Base-by-base conservation (phyloP, 2,329 filamentous ascomycete genomes). In the Aspergillus sp. region DNA sequence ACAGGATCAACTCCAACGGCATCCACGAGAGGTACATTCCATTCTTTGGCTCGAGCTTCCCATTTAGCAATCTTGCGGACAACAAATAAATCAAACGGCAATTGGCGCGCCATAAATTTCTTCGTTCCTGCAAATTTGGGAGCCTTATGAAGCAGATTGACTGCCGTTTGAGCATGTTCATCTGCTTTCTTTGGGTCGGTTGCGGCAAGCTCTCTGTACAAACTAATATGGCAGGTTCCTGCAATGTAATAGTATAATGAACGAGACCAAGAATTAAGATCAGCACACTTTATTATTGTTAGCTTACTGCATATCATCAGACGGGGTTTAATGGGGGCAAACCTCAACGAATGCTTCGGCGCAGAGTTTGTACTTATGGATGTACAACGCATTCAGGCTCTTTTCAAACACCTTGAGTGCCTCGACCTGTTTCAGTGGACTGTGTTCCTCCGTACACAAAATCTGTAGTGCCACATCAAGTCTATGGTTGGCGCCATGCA, bases 231-330 rank as follows among this genome's bases (percentile, higher is more conserved):
- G 0, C 89, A 88, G 12, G 84, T 83, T 7, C 88, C 95, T 2
- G 90, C 89, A 63, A 96, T 89, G 76, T 93, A 98, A 71, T 91
- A 91, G 77, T 99, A 98, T 53, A 98, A 73, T 0, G 88, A 87
- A 52, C 92, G 91, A 56, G 89, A 93, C 95, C 95, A 98, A 66
- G 90, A 90, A 75, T 96, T 97, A 55, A 95, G 82, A 55, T 90
- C 87, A 11, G 90, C 79, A 63, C 90, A 93, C 63, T 84, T 71
- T 41, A 59, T 33, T 8, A 53, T 11, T 43, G 48, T 61, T 23
- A 63, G 48, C 25, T 12, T 17, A 15, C 12, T 17, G 4, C 14
- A 5, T 31, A 31, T 31, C 27, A 45, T 12, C 12, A 39, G 8
- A 46, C 2, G 35, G 11, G 11, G 21, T 49, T 17, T 23, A 21